Base-by-base conservation (phyloP, 1,284 basidiomycete genomes). In the Cronartium ribicola region DNA sequence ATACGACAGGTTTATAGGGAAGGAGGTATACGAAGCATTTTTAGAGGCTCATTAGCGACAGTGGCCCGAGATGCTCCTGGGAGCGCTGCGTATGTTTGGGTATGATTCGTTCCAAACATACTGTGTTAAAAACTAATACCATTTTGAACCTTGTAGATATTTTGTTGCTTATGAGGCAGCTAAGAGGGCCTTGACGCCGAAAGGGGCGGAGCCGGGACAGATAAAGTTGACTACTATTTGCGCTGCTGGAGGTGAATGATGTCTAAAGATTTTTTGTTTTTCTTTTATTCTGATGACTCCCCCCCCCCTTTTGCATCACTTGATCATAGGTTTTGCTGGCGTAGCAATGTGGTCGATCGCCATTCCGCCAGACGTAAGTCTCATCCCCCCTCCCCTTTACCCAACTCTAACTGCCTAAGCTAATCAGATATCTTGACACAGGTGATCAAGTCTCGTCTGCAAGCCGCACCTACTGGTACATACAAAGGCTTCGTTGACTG, bases 341-440 rank as follows among this genome's bases (percentile, higher is more conserved):
- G 88, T 98, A 44, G 93, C 94, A 61, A 98, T 98, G 96, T 97
- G 94, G 94, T 85, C 90, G 43, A 85, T 96, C 78, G 94, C 91
- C 41, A 95, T 97, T 78, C 94, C 94, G 67, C 93, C 94, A 63
- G 94, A 97, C 83, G 93, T 92, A 20, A 37, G 29, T 43, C 37
- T 14, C 2, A 55, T 55, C 29, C 29, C 44, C 13, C 51, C 51
- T 5, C n/a, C n/a, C 11, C 51, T 20, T 0, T 20, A 55, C 7
- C 13, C 14, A 2, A 29, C n/a, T 20, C 29, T 55, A n/a, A 0
- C 29, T 51, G 17, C 48, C 29, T 29, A 29, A 29, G 13, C 10
- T 5, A 14, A 51, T 51, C 11, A 48, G n/a, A 48, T 14, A 5
- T 51, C 29, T 51, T 51, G 22, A 5, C 3, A 48, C 37, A 74